A percentile compares a stretch with the other conserved stretches of the same genome.
Conservation (phyloP, 768 basidiomycete genomes). For the Pleurotus citrinopileatus region DNA sequence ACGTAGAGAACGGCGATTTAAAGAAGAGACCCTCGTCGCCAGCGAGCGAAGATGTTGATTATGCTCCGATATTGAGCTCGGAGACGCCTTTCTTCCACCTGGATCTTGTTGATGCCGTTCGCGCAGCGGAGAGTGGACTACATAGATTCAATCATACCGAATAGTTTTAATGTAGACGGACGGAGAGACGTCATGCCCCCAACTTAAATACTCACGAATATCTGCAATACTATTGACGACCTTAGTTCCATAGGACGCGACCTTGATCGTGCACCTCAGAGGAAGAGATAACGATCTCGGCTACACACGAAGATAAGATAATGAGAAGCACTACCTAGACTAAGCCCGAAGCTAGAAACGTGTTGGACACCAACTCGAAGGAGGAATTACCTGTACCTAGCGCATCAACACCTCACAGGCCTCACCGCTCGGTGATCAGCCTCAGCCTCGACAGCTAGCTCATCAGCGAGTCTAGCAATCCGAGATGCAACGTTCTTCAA, state of each 20-base stretch:
- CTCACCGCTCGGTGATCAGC: too few species aligned
- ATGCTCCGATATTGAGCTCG: conserved; percentile 40
- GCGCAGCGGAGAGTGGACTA: conserved; percentile 56
- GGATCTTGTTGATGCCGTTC: conserved; percentile 72
- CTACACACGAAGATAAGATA: too few species aligned
- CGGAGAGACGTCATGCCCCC: too few species aligned
- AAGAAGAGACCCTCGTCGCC: conserved; percentile 25
- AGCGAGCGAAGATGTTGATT: conserved; percentile 16
- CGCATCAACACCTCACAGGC: too few species aligned
- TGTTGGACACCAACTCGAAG: neutral
- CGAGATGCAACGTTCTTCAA: conserved; percentile 33
- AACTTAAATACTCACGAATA: too few species aligned
- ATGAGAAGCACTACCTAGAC: too few species aligned
- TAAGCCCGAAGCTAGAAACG: neutral
- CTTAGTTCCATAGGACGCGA: too few species aligned
- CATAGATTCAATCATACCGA: conserved; percentile 13
- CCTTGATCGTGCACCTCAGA: too few species aligned
- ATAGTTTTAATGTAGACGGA: neutral
- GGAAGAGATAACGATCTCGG: too few species aligned
- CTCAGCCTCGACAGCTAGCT: too few species aligned
- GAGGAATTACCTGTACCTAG: too few species aligned
- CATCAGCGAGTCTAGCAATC: conserved; percentile 1
- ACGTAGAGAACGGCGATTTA: conserved; percentile 31
- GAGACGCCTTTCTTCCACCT: conserved; percentile 91
- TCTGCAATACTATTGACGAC: too few species aligned